Conservation (phyloP, 108 stramenopile genomes). For the Conticribra guillardii region DNA sequence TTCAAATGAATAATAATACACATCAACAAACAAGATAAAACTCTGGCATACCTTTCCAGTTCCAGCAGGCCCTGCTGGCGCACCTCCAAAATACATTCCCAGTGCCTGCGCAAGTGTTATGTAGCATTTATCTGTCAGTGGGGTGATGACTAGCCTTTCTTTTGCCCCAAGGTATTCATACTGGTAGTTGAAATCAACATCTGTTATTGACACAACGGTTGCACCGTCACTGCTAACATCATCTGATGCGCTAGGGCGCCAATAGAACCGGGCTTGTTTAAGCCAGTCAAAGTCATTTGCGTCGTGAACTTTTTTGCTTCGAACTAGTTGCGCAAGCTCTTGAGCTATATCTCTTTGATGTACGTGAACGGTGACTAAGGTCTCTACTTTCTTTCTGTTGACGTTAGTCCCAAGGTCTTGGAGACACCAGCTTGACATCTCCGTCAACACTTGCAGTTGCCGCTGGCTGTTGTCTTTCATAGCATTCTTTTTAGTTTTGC, state of each 20-base stretch:
- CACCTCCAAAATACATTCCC: constrained; percentile 93
- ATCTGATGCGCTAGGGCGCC: constrained; percentile 81
- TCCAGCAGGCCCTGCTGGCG: constrained; percentile 93
- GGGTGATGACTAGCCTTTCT: constrained; percentile 92
- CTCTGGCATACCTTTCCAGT: constrained; percentile 73
- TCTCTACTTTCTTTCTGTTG: constrained; percentile 91
- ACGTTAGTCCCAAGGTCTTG: constrained; percentile 86
- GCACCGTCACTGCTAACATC: constrained; percentile 82
- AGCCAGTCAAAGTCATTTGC: constrained; percentile 94
- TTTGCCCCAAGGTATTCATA: constrained; percentile 94
- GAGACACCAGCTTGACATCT: constrained; percentile 90
- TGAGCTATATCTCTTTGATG: constrained; percentile 90
- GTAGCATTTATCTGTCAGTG: constrained; percentile 92
- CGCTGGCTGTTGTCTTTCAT: constrained; percentile 85
- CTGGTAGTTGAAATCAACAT: constrained; percentile 92
- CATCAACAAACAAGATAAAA: constrained; percentile 1
- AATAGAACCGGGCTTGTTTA: constrained; percentile 92
- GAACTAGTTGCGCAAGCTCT: constrained; percentile 66
- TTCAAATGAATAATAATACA: not conserved
- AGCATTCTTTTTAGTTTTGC: constrained; percentile 76
- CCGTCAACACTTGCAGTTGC: constrained; percentile 69
- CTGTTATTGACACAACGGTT: constrained; percentile 83
- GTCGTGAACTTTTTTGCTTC: constrained; percentile 76
- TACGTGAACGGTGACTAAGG: constrained; percentile 92
- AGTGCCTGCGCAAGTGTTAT: constrained; percentile 94